Percentiles rank a stretch among this genome's conserved stretches.
Conservation (phyloP, 139 green algal species). For the Chlorella sp. region DNA sequence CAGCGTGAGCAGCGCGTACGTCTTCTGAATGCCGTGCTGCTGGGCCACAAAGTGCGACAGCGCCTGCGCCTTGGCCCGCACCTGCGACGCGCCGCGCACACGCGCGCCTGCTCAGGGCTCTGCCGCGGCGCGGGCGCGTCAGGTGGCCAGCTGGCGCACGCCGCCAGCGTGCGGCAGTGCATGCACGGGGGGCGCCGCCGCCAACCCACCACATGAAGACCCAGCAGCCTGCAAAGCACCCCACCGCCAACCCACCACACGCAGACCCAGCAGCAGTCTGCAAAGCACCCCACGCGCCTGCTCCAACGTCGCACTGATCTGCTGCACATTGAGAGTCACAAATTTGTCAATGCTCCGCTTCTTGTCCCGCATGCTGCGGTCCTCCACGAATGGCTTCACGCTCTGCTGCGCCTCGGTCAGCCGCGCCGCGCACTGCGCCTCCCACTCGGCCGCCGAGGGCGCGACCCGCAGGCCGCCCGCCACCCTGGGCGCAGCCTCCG, state of each 20-base stretch:
- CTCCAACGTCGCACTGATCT: conserved; percentile 70
- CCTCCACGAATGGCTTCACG: conserved; percentile 34
- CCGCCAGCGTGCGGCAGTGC: no score
- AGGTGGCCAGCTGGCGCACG: no score
- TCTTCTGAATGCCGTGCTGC: conserved; percentile 38
- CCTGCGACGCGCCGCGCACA: conserved; percentile 38
- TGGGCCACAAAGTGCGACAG: conserved; percentile 46
- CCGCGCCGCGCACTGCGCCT: conserved; percentile 16
- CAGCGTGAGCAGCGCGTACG: conserved; percentile 61
- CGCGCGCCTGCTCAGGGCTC: no score
- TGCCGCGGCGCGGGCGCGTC: no score
- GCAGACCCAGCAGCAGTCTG: no score
- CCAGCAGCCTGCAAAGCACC: no score
- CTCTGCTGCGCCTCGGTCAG: conserved; percentile 28
- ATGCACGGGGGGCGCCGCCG: no score
- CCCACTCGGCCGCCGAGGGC: conserved; percentile 19
- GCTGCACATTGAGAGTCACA: conserved; percentile 75
- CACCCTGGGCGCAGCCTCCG: neutral
- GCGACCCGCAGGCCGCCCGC: conserved; percentile 16
- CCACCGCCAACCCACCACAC: no score
- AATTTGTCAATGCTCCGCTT: conserved; percentile 71
- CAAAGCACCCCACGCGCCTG: conserved; percentile 43
- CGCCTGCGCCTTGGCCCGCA: conserved; percentile 52
- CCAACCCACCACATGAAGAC: no score
- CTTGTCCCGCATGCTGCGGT: conserved; percentile 51